phyloP scores from a whole-genome alignment of 1,284 basidiomycete species.

The Mrakiaceae sp. region DNA sequence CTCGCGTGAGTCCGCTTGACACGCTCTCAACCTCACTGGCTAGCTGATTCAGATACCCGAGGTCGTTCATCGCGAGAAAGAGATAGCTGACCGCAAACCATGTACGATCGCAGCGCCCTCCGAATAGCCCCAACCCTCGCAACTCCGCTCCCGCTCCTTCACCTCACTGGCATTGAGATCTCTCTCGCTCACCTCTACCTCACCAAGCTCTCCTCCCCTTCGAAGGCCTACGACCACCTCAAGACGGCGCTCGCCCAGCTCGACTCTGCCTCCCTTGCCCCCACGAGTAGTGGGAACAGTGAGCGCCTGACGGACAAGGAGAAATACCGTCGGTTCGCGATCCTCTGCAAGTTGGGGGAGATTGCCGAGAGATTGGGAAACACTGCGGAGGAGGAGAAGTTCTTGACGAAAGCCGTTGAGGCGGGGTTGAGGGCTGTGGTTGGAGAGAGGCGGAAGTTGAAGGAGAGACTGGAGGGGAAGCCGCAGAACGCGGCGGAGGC shows the following conservation, averaged over 20 bases:
- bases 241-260: slow-evolving; percentile 17
- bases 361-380: slow-evolving; percentile 5
- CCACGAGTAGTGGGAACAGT: not conserved
- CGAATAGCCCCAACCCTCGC: no score
- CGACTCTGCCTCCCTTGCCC: slow-evolving; percentile 3
- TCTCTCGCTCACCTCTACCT: slow-evolving; percentile 38
- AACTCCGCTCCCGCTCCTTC: slow-evolving; percentile 41
- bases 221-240: not conserved
- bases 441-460: not conserved
- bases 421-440: slow-evolving; percentile 6
- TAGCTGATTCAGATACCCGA: no score
- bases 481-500: not conserved
- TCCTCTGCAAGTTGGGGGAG: slow-evolving; percentile 10
- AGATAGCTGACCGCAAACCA: no score
- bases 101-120: no score
- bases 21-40: no score
- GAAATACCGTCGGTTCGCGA: slow-evolving; percentile 2
- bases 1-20: no score
- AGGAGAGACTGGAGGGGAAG: not conserved
- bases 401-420: not conserved
- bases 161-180: slow-evolving; percentile 37
- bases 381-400: slow-evolving; percentile 6
- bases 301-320: slow-evolving; percentile 1
- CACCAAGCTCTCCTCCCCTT: slow-evolving; percentile 8
- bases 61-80: no score